Conservation (phyloP, 768 basidiomycete genomes). For the Boletus sensibilis region DNA sequence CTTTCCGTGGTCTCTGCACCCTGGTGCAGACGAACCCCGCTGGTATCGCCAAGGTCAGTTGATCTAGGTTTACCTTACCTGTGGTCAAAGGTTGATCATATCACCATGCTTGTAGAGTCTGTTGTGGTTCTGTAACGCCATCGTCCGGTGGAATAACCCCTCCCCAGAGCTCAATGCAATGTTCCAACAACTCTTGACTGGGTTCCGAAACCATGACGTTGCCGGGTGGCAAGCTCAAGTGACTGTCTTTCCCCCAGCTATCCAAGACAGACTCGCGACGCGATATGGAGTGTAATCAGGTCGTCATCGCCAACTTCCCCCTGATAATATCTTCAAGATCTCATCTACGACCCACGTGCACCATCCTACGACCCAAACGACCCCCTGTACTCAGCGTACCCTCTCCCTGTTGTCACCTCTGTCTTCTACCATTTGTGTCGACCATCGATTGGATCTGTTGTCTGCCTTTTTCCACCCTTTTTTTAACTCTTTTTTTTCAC, state of each 20-base stretch:
- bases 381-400: slow-evolving; percentile 7
- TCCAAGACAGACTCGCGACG: slow-evolving; percentile 81
- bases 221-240: slow-evolving; percentile 85
- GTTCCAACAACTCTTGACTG: slow-evolving; percentile 87
- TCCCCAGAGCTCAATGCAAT: slow-evolving; percentile 89
- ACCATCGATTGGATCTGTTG: slow-evolving; percentile 25
- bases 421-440: slow-evolving; percentile 29
- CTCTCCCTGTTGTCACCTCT: slow-evolving; percentile 21
- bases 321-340: slow-evolving; percentile 14
- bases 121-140: slow-evolving; percentile 97
- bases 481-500: neutral
- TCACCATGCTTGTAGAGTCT: slow-evolving; percentile 58
- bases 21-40: slow-evolving; percentile 93
- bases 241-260: slow-evolving; percentile 78
- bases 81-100: slow-evolving; percentile 4
- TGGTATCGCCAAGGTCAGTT: slow-evolving; percentile 84
- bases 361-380: slow-evolving; percentile 9
- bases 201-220: slow-evolving; percentile 87
- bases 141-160: slow-evolving; percentile 92
- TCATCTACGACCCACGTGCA: slow-evolving; percentile 9
- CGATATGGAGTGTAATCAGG: slow-evolving; percentile 77
- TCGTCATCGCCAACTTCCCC: neutral
- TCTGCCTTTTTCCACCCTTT: neutral
- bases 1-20: slow-evolving; percentile 95
- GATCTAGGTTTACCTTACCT: neutral